These are phyloP conservation scores for Litsea cubeba DNA, from an alignment of 164 flowering plant species.

Conservation along the genomic window DNA sequence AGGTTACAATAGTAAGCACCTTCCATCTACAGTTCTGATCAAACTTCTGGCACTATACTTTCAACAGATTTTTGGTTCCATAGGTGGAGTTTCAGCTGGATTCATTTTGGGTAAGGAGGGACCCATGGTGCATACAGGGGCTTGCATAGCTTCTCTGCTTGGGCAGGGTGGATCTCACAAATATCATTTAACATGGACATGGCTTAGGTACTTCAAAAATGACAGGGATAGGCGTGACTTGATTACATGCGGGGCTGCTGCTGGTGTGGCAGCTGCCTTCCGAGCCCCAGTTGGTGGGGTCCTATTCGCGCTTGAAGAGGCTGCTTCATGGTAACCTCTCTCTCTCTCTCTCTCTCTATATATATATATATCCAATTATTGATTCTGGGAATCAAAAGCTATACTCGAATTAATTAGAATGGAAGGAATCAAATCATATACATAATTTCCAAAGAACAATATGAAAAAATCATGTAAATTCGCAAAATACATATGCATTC, in stretches of 20 bases:
- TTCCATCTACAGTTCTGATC: background rate
- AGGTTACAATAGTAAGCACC: too few species aligned
- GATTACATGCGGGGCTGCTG: conserved; percentile 95
- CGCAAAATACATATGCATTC: background rate
- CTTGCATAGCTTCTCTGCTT: conserved; percentile 81
- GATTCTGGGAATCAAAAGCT: background rate
- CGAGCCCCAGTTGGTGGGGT: conserved; percentile 99
- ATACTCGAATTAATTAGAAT: background rate
- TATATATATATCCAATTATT: background rate
- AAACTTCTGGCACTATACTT: background rate
- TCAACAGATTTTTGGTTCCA: conserved; percentile 77
- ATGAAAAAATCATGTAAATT: background rate
- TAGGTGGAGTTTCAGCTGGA: conserved; percentile 77
- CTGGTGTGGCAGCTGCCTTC: conserved; percentile 96
- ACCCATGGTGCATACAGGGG: conserved; percentile 98
- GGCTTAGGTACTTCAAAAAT: conserved; percentile 89
- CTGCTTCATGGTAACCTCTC: conserved; percentile 69
- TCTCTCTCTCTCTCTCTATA: background rate
- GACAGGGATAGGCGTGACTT: conserved; percentile 92
- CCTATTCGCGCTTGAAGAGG: conserved; percentile 91
- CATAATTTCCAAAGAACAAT: background rate
- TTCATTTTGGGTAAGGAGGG: conserved; percentile 95
- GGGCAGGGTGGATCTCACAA: conserved; percentile 94
- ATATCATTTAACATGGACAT: conserved; percentile 80
- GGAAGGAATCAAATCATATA: background rate